Evolutionary conservation across 306 rosid species (phyloP).

Genomic region (Lotus japonicus): DNA sequence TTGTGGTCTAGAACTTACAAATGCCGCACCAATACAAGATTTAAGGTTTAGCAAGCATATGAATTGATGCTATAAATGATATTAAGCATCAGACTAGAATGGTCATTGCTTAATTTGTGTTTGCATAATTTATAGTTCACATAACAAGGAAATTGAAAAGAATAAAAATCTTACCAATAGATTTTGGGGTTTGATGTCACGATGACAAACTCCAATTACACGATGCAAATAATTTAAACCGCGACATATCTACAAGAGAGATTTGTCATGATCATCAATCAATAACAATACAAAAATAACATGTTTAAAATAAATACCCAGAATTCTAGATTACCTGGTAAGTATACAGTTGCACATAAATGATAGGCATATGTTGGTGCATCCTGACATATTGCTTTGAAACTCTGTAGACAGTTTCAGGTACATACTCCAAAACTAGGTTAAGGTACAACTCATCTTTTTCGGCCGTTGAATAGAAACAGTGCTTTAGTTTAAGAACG

Average conservation of each 20-base stretch:
- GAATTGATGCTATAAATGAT: background rate
- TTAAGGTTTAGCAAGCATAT: background rate
- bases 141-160: background rate
- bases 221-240: constrained; percentile 79
- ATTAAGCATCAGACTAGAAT: background rate
- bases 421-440: constrained; percentile 82
- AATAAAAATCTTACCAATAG: constrained; percentile 54
- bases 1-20: too few species aligned
- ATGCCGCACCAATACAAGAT: too few species aligned
- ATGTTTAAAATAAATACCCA: background rate
- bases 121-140: background rate
- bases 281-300: background rate
- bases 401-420: constrained; percentile 86
- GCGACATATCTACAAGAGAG: constrained; percentile 70
- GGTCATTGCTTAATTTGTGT: background rate
- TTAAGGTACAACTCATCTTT: constrained; percentile 88
- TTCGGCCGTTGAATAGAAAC: constrained; percentile 78
- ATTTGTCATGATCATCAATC: background rate
- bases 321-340: constrained; percentile 60
- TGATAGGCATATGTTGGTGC: constrained; percentile 65
- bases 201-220: constrained; percentile 88
- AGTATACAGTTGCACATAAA: constrained; percentile 65
- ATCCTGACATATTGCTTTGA: constrained; percentile 73
- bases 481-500: constrained; percentile 67
- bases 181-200: constrained; percentile 96